Conservation (phyloP, 1,139 yeast species). For the Yamadazyma dushanensis region DNA sequence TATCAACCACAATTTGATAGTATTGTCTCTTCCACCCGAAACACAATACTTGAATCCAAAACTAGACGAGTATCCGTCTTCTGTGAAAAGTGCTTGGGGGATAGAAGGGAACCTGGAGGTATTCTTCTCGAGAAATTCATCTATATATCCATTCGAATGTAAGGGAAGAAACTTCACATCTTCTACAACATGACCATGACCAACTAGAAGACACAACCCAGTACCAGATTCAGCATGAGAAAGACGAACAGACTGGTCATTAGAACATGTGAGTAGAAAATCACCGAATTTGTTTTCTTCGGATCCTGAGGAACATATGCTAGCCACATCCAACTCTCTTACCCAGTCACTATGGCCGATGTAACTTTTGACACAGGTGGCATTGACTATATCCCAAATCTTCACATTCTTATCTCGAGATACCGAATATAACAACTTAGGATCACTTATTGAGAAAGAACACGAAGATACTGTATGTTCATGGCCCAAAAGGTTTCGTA, state of each 20-base stretch:
- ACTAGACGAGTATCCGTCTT: conserved; percentile 27
- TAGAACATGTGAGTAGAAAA: conserved; percentile 72
- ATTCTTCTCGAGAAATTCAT: conserved; percentile 43
- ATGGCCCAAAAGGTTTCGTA: conserved; percentile 79
- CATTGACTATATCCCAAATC: conserved; percentile 74
- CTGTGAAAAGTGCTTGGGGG: conserved; percentile 31
- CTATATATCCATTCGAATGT: conserved; percentile 49
- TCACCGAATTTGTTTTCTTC: conserved; percentile 41
- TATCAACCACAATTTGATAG: conserved; percentile 72
- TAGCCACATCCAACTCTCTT: conserved; percentile 53
- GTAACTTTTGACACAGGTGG: conserved; percentile 66
- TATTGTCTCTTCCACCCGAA: conserved; percentile 81
- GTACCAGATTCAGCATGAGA: conserved; percentile 66
- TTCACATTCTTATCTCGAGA: conserved; percentile 76
- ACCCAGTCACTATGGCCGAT: conserved; percentile 92
- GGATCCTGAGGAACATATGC: conserved; percentile 13
- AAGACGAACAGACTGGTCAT: conserved; percentile 74
- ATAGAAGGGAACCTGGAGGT: conserved; percentile 32
- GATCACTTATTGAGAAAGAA: conserved; percentile 44
- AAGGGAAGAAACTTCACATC: conserved; percentile 67
- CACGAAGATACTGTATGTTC: conserved; percentile 81
- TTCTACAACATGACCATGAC: conserved; percentile 86
- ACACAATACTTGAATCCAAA: conserved; percentile 68
- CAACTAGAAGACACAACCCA: conserved; percentile 66
- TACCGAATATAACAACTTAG: conserved; percentile 57